Evolutionary conservation across 1,139 yeast species (phyloP).

Genomic region (Saccharomyces hybrid): DNA sequence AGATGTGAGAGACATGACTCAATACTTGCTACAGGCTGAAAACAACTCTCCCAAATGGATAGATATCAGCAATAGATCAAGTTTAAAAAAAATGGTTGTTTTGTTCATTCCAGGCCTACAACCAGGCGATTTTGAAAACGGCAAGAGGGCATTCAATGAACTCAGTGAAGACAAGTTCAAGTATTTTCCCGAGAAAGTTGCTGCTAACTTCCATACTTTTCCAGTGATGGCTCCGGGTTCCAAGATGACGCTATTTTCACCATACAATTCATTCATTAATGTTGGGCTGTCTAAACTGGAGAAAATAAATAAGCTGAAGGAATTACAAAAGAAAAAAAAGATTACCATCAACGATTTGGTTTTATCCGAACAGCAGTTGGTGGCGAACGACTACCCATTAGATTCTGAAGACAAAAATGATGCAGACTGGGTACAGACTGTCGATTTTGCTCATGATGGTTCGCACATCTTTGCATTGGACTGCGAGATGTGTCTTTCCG

Average conservation of each 20-base stretch:
- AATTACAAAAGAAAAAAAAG: slow-evolving; percentile 32
- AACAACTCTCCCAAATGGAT: slow-evolving; percentile 39
- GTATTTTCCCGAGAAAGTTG: slow-evolving; percentile 32
- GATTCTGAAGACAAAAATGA: slow-evolving; percentile 35
- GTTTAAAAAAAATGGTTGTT: slow-evolving; percentile 48
- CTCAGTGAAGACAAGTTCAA: slow-evolving; percentile 28
- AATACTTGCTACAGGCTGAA: slow-evolving; percentile 41
- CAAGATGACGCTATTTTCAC: slow-evolving; percentile 48
- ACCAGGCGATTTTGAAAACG: slow-evolving; percentile 36
- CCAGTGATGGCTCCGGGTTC: slow-evolving; percentile 51
- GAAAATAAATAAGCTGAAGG: slow-evolving; percentile 36
- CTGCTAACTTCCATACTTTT: slow-evolving; percentile 18
- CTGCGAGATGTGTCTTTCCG: slow-evolving; percentile 84
- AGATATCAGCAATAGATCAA: slow-evolving; percentile 36
- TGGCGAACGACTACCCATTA: slow-evolving; percentile 51
- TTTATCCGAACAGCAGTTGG: slow-evolving; percentile 41
- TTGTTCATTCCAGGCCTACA: slow-evolving; percentile 62
- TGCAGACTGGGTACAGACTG: slow-evolving; percentile 55
- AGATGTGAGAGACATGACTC: slow-evolving; percentile 47
- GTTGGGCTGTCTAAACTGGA: slow-evolving; percentile 53
- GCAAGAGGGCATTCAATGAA: background rate
- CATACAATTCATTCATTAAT: slow-evolving; percentile 48
- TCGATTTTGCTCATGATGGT: slow-evolving; percentile 43
- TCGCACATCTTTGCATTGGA: slow-evolving; percentile 72
- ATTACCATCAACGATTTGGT: slow-evolving; percentile 50